These are phyloP conservation scores for Drechslera avenae DNA, from an alignment of 2,329 filamentous ascomycete genomes.

Conservation along the genomic window DNA sequence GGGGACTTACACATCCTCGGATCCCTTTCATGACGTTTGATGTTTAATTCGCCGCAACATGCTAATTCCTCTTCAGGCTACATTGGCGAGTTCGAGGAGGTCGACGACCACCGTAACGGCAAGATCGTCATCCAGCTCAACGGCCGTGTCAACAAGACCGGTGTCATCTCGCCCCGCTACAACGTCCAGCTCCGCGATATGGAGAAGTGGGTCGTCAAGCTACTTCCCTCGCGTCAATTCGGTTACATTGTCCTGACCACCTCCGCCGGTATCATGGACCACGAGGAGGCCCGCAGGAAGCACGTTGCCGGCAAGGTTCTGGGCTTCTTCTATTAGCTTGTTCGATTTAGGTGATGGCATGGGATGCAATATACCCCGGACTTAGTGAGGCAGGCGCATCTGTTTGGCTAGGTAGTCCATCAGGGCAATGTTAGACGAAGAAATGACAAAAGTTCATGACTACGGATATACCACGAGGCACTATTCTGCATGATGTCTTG, in stretches of 20 bases:
- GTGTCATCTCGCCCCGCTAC: conserved; percentile 99
- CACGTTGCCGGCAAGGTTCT: conserved; percentile 99
- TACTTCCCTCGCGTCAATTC: conserved; percentile 99
- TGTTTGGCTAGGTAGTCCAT: conserved; percentile 36
- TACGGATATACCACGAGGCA: neutral
- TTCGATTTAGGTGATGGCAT: conserved; percentile 23
- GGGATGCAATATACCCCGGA: conserved; percentile 39
- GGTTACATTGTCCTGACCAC: conserved; percentile 99
- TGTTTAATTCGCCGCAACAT: conserved; percentile 97
- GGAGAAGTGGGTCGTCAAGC: conserved; percentile 99
- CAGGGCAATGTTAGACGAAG: conserved; percentile 37
- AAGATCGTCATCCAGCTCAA: conserved; percentile 99
- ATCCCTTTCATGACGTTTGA: conserved; percentile 74
- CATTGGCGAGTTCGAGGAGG: conserved; percentile 99
- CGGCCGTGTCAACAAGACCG: conserved; percentile 98
- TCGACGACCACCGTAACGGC: conserved; percentile 98
- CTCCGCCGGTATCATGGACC: conserved; percentile 99
- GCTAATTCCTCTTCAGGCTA: conserved; percentile 68
- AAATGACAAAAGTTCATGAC: conserved; percentile 37
- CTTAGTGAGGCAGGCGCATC: conserved; percentile 31
- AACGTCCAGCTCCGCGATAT: conserved; percentile 97
- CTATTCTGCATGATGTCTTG: too few relatives aligned
- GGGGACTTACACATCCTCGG: conserved; percentile 98
- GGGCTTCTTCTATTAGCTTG: conserved; percentile 94
- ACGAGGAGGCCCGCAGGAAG: conserved; percentile 99